Evolutionary conservation across 2,329 filamentous ascomycete species (phyloP).

Genomic region (Leptographium wingfieldii): DNA sequence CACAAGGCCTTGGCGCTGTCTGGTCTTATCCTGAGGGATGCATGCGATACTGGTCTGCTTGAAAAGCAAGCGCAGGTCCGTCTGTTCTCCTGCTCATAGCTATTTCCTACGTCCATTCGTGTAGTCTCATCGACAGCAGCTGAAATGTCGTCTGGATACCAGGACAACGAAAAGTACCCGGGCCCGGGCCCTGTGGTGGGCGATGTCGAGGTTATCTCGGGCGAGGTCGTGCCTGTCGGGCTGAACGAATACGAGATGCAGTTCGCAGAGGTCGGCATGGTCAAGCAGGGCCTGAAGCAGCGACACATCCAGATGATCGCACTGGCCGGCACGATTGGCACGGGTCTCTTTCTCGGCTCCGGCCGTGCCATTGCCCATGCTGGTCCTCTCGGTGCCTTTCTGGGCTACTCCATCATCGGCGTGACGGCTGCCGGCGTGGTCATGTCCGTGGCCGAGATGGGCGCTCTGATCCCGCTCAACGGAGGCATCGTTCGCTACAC

Average conservation of each 20-base stretch:
- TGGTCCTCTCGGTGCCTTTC: conserved; percentile 12
- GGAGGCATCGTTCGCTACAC: conserved; percentile 36
- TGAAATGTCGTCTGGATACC: neutral
- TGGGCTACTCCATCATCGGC: conserved; percentile 26
- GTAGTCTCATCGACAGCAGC: neutral
- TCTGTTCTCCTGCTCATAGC: too few species aligned
- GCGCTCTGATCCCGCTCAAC: conserved; percentile 46
- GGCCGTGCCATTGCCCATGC: conserved; percentile 10
- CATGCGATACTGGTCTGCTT: neutral
- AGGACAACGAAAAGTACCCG: neutral
- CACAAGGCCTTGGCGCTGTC: neutral
- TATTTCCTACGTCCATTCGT: neutral
- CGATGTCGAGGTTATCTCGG: neutral
- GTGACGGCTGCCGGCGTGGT: conserved; percentile 21
- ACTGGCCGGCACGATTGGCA: conserved; percentile 35
- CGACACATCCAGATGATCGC: conserved; percentile 39
- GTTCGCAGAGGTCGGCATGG: conserved; percentile 4
- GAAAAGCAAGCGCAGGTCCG: neutral
- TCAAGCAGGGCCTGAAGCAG: conserved; percentile 22
- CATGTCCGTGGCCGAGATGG: conserved; percentile 38
- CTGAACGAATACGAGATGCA: too few species aligned
- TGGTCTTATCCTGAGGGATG: neutral
- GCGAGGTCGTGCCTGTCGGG: neutral
- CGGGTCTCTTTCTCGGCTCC: conserved; percentile 16
- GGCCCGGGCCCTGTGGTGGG: neutral